Base-by-base conservation (phyloP, 1,139 yeast species). In the Diutina scorzettiae region DNA sequence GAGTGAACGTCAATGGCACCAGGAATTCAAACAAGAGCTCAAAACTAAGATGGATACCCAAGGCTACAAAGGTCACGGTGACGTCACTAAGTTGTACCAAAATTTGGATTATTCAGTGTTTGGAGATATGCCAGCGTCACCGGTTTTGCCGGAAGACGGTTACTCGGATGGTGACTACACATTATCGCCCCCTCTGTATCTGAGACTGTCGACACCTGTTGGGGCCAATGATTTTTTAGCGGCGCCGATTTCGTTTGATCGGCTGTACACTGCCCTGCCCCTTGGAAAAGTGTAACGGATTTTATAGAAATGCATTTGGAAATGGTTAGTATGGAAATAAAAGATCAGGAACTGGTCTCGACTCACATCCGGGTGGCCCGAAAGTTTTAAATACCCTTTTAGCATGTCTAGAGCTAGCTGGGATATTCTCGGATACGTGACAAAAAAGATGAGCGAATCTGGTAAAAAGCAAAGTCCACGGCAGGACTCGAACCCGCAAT, bases 401-500 rank as follows among this genome's bases (percentile, higher is more conserved):
- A n/a, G n/a, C n/a, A n/a, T n/a, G n/a, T n/a, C n/a, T n/a, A n/a
- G n/a, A n/a, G n/a, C n/a, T n/a, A n/a, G n/a, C n/a, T n/a, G n/a
- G n/a, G n/a, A n/a, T n/a, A n/a, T n/a, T n/a, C n/a, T n/a, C n/a
- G n/a, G n/a, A n/a, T n/a, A n/a, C n/a, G n/a, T n/a, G n/a, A n/a
- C n/a, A n/a, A n/a, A n/a, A n/a, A n/a, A n/a, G n/a, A n/a, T n/a
- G n/a, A n/a, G n/a, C n/a, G n/a, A n/a, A n/a, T n/a, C n/a, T n/a
- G n/a, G n/a, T n/a, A 32, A 20, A 32, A 32, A 32, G 25, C 7
- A 20, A 12, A 32, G 37, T 32, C 37, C 37, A 32, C 37, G 37
- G 37, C 37, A 32, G 37, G 37, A 32, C 37, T 32, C 37, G 37
- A 32, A 32, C 37, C 37, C 37, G 37, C 37, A 32, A 32, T 32